Conservation (phyloP, 2,329 filamentous ascomycete species). For the Zasmidium angulare region DNA sequence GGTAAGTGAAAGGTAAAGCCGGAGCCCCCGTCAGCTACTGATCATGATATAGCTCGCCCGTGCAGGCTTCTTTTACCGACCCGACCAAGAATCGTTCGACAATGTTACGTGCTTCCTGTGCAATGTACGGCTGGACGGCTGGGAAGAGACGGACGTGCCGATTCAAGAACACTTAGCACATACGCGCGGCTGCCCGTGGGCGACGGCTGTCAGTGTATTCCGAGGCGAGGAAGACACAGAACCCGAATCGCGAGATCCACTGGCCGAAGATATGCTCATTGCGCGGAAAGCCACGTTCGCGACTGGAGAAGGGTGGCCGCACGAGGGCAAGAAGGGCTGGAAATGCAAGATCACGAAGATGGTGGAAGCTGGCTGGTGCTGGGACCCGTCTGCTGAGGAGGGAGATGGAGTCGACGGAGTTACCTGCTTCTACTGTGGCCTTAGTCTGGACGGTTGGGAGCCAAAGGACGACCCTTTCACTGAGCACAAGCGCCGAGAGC, state of each 20-base stretch:
- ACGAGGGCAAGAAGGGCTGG: slow-evolving; percentile 86
- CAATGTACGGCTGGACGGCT: slow-evolving; percentile 79
- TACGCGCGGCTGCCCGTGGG: slow-evolving; percentile 82
- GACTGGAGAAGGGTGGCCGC: slow-evolving; percentile 70
- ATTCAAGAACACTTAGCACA: slow-evolving; percentile 83
- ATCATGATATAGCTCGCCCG: slow-evolving; percentile 67
- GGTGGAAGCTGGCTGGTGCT: slow-evolving; percentile 90
- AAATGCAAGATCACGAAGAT: slow-evolving; percentile 88
- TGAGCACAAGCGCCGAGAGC: slow-evolving; percentile 78
- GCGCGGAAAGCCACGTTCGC: slow-evolving; percentile 82
- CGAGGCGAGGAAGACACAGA: slow-evolving; percentile 59
- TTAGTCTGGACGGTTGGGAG: slow-evolving; percentile 94
- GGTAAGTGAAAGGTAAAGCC: slow-evolving; percentile 48
- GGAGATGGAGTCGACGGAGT: slow-evolving; percentile 80
- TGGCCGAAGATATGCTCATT: slow-evolving; percentile 66
- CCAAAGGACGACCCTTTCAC: slow-evolving; percentile 86
- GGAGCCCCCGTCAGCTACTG: slow-evolving; percentile 19
- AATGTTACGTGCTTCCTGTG: slow-evolving; percentile 91
- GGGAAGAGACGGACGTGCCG: slow-evolving; percentile 84
- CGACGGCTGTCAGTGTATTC: slow-evolving; percentile 60
- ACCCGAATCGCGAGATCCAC: slow-evolving; percentile 70
- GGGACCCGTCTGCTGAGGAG: slow-evolving; percentile 71
- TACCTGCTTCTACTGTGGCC: slow-evolving; percentile 84
- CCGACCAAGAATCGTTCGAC: slow-evolving; percentile 72
- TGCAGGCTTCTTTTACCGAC: slow-evolving; percentile 88